Evolutionary conservation across 2,329 filamentous ascomycete genomes (phyloP).

Genomic region (Triangularia setosa): DNA sequence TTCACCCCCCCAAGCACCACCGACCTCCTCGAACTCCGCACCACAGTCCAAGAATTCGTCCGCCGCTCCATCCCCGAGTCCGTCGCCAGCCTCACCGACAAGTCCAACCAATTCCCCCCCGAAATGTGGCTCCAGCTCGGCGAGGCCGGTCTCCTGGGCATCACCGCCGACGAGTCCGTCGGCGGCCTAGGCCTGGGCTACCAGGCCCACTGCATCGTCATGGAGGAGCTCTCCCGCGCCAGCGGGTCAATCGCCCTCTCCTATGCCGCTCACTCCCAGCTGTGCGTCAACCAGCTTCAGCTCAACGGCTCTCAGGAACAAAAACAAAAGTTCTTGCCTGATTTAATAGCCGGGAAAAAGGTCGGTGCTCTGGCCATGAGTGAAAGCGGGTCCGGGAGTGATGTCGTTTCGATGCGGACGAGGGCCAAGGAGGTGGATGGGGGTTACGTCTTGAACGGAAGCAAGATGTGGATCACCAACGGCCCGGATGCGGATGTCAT

Average conservation of each 20-base stretch:
- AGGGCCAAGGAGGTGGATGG: slow-evolving; percentile 76
- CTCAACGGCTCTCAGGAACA: slow-evolving; percentile 79
- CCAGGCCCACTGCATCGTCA: slow-evolving; percentile 90
- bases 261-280: slow-evolving; percentile 92
- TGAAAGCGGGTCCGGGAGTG: slow-evolving; percentile 83
- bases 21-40: slow-evolving; percentile 76
- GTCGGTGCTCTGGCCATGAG: slow-evolving; percentile 93
- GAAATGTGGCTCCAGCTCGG: slow-evolving; percentile 94
- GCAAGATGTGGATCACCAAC: slow-evolving; percentile 99
- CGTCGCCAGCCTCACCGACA: slow-evolving; percentile 78
- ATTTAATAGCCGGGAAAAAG: slow-evolving; percentile 72
- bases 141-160: slow-evolving; percentile 84
- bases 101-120: slow-evolving; percentile 79
- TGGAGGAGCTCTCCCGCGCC: slow-evolving; percentile 91
- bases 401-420: slow-evolving; percentile 95
- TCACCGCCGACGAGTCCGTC: slow-evolving; percentile 89
- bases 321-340: slow-evolving; percentile 76
- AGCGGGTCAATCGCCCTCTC: slow-evolving; percentile 81
- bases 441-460: slow-evolving; percentile 80
- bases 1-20: slow-evolving; percentile 66
- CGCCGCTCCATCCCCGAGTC: slow-evolving; percentile 82
- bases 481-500: slow-evolving; percentile 90
- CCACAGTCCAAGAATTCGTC: slow-evolving; percentile 83
- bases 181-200: slow-evolving; percentile 91
- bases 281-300: slow-evolving; percentile 95